These are phyloP conservation scores for Sporothrix dimorphospora DNA, from an alignment of 2,329 filamentous ascomycete species.

Conservation along the genomic window DNA sequence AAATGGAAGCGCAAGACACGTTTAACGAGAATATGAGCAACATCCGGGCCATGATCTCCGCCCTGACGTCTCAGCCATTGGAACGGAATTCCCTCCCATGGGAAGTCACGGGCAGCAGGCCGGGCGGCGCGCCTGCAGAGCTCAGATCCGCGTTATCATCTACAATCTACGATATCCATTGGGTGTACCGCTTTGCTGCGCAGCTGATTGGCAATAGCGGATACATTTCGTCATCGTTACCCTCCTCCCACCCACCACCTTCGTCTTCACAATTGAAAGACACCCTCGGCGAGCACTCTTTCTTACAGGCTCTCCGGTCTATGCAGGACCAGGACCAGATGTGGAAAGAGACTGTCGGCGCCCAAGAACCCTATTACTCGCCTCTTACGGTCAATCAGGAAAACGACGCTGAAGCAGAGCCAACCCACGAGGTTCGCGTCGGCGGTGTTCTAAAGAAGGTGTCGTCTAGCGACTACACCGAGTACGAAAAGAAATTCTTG, in stretches of 20 bases:
- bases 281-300: conserved; percentile 26
- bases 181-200: conserved; percentile 41
- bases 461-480: conserved; percentile 50
- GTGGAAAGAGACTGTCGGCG: conserved; percentile 35
- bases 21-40: conserved; percentile 52
- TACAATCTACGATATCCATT: conserved; percentile 40
- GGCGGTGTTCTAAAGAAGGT: conserved; percentile 21
- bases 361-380: conserved; percentile 38
- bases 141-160: conserved; percentile 25
- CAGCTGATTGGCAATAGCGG: conserved; percentile 36
- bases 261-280: conserved; percentile 22
- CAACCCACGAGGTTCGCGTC: conserved; percentile 24
- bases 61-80: conserved; percentile 40
- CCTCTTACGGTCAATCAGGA: conserved; percentile 28
- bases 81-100: conserved; percentile 28
- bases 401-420: not conserved
- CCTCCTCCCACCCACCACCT: not conserved
- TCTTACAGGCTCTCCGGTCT: conserved; percentile 37
- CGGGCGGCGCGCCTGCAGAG: not conserved
- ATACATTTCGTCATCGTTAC: not conserved
- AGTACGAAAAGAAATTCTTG: conserved; percentile 81
- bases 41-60: conserved; percentile 51
- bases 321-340: conserved; percentile 37
- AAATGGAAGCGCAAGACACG: conserved; percentile 43
- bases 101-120: not conserved